Evolutionary conservation across 1,284 basidiomycete genomes (phyloP).

Genomic region (Ceratobasidium papillatum): DNA sequence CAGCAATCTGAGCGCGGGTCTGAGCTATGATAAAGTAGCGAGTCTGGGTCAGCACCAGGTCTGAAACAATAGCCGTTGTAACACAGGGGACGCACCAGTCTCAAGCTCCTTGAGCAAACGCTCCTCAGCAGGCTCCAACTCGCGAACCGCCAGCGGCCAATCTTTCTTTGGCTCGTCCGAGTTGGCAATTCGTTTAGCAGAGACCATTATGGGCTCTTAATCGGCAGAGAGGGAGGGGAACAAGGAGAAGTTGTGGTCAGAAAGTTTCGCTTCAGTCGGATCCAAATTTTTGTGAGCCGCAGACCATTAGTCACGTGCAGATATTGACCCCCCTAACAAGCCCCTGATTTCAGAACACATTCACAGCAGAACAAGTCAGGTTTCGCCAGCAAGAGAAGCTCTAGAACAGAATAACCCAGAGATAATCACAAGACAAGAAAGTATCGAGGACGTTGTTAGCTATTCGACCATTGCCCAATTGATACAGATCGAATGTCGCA

Average conservation of each 20-base stretch:
- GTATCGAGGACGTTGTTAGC: no score
- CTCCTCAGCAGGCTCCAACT: slow-evolving; percentile 38
- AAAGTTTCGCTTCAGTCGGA: not conserved
- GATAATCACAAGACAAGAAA: no score
- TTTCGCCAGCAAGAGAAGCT: no score
- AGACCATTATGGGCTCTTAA: not conserved
- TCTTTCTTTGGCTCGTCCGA: slow-evolving; percentile 9
- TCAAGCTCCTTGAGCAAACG: slow-evolving; percentile 24
- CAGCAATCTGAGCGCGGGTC: slow-evolving; percentile 20
- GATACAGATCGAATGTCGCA: no score
- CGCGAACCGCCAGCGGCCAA: slow-evolving; percentile 20
- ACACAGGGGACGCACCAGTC: not conserved
- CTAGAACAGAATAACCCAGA: no score
- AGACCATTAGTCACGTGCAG: slow-evolving; percentile 20
- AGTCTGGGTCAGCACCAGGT: not conserved
- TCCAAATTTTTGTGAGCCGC: slow-evolving; percentile 30
- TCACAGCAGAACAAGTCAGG: not conserved
- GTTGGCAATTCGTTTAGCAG: slow-evolving; percentile 15
- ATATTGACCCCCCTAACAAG: not conserved
- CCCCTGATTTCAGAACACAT: no score
- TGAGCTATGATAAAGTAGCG: no score
- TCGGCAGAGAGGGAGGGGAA: not conserved
- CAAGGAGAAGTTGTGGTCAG: not conserved
- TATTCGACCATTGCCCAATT: no score
- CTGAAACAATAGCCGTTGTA: not conserved